Evolutionary conservation across 1,284 basidiomycete species (phyloP).

Genomic region (Amylostereum chailletii): DNA sequence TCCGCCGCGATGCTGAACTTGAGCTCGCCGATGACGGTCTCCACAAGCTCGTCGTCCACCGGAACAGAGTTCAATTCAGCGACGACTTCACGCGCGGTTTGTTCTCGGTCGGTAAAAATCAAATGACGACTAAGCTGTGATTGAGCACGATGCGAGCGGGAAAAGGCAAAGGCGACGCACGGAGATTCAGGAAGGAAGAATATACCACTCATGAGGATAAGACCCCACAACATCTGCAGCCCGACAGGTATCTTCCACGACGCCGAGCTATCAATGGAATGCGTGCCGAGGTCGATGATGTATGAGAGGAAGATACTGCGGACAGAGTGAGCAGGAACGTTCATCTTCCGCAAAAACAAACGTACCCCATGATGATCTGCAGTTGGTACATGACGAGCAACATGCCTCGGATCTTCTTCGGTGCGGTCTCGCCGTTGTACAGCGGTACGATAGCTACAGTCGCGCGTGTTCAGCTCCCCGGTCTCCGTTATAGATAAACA

Average conservation of each 20-base stretch:
- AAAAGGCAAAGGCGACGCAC: constrained; percentile 29
- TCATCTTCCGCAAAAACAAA: not conserved
- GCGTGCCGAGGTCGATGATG: constrained; percentile 64
- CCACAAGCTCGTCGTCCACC: constrained; percentile 52
- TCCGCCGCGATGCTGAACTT: constrained; percentile 59
- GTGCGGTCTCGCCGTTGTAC: constrained; percentile 75
- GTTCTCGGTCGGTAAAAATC: constrained; percentile 40
- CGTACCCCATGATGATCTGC: constrained; percentile 63
- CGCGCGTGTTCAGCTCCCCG: too few relatives aligned
- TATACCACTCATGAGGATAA: constrained; percentile 59
- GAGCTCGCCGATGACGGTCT: constrained; percentile 62
- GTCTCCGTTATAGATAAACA: too few relatives aligned
- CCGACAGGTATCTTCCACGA: constrained; percentile 70
- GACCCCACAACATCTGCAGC: constrained; percentile 59
- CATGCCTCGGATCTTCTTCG: constrained; percentile 66
- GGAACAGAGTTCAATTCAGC: constrained; percentile 58
- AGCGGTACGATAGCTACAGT: constrained; percentile 64
- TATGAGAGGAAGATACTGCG: constrained; percentile 64
- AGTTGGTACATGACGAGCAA: constrained; percentile 71
- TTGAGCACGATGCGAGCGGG: not conserved
- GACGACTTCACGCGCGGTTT: constrained; percentile 53
- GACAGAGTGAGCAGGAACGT: not conserved
- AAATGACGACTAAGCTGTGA: constrained; percentile 43
- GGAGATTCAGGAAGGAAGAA: constrained; percentile 78
- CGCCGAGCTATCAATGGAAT: constrained; percentile 46